Percentiles rank a stretch among this genome's conserved stretches.
Conservation (phyloP, 2,329 filamentous ascomycete species). For the Chrysoporthe puriensis region DNA sequence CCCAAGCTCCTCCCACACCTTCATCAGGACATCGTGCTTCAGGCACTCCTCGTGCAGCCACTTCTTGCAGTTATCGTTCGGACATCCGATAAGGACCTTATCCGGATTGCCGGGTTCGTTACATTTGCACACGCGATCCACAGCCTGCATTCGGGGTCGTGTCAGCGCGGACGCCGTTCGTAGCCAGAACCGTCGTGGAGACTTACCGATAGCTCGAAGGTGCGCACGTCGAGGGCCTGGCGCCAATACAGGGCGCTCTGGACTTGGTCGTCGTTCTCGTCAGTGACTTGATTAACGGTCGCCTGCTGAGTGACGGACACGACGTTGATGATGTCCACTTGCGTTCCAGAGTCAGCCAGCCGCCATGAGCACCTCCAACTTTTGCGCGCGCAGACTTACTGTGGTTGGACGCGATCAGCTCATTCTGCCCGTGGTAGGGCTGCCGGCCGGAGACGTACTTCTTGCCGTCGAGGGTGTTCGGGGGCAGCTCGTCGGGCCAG, state of each 20-base stretch:
- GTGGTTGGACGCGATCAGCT: constrained; percentile 74
- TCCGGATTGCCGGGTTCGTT: constrained; percentile 65
- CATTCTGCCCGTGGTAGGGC: constrained; percentile 68
- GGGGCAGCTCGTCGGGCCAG: constrained; percentile 70
- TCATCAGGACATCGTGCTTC: constrained; percentile 56
- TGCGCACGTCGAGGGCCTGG: constrained; percentile 63
- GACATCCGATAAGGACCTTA: constrained; percentile 62
- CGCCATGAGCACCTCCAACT: constrained; percentile 18
- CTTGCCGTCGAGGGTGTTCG: constrained; percentile 57
- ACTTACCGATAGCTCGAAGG: constrained; percentile 61
- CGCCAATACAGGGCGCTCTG: constrained; percentile 66
- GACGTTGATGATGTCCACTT: constrained; percentile 74
- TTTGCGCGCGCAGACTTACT: constrained; percentile 50
- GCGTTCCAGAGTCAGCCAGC: constrained; percentile 6
- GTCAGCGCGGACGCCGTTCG: constrained; percentile 4
- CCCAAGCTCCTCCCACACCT: constrained; percentile 55
- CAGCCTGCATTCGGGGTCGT: constrained; percentile 45
- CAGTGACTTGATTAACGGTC: constrained; percentile 69
- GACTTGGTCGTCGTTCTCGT: constrained; percentile 67
- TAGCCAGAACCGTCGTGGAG: background rate
- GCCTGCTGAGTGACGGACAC: constrained; percentile 67
- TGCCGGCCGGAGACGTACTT: constrained; percentile 58
- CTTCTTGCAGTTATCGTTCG: constrained; percentile 55
- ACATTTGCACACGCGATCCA: constrained; percentile 62
- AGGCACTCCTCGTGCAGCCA: constrained; percentile 70